Conservation (phyloP, 2,329 filamentous ascomycete species). For the Atkinsonella texensis region DNA sequence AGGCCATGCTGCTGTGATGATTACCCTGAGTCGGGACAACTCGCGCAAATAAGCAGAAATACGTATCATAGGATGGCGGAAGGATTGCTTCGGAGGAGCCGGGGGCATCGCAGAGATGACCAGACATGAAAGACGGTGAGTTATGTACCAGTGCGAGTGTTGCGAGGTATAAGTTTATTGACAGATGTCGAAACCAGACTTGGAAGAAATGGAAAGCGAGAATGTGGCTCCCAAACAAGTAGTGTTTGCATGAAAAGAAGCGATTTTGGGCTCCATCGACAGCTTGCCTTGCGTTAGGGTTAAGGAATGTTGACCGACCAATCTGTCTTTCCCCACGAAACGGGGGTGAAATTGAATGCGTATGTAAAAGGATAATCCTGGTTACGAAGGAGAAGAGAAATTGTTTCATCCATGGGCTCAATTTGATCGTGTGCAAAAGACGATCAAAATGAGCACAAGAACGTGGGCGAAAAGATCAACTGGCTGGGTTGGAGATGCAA, state of each 20-base stretch:
- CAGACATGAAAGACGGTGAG: no score
- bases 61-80: background rate
- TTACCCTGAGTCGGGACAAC: background rate
- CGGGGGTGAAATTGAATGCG: background rate
- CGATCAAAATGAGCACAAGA: constrained; percentile 56
- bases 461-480: constrained; percentile 30
- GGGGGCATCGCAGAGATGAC: no score
- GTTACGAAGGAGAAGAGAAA: background rate
- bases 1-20: background rate
- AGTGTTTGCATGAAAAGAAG: no score
- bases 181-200: background rate
- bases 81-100: no score
- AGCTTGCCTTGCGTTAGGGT: no score
- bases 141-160: no score
- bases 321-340: background rate
- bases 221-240: background rate
- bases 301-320: no score
- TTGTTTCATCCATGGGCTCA: background rate
- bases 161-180: background rate
- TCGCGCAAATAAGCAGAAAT: background rate
- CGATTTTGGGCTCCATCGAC: no score
- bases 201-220: background rate
- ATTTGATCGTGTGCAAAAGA: constrained; percentile 25
- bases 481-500: background rate
- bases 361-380: background rate